Evolutionary conservation across 2,329 filamentous ascomycete species (phyloP).

Genomic region (Ascochyta clinopodiicola): DNA sequence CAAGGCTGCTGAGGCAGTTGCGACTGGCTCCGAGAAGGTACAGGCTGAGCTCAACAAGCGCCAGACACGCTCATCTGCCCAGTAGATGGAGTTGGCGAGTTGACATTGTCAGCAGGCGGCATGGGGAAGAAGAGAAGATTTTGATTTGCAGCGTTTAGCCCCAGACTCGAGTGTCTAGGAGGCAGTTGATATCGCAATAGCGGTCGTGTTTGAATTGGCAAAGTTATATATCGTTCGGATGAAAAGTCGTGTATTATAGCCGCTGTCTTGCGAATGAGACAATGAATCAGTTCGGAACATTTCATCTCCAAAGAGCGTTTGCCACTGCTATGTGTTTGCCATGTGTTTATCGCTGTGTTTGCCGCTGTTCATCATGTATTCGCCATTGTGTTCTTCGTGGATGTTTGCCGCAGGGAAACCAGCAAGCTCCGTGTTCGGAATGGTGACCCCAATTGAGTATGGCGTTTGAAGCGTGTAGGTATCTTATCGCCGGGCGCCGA

Average conservation of each 20-base stretch:
- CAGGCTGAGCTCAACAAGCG: conserved; percentile 73
- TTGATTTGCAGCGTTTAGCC: conserved; percentile 15
- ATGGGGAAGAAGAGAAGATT: background rate
- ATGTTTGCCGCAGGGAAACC: background rate
- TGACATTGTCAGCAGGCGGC: conserved; percentile 3
- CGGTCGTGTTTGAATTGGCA: conserved; percentile 32
- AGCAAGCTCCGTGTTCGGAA: conserved; percentile 1
- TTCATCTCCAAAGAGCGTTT: background rate
- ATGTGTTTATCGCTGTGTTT: no score
- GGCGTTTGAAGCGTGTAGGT: conserved; percentile 14
- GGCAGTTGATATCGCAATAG: conserved; percentile 11
- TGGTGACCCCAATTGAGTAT: conserved; percentile 4
- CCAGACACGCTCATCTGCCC: conserved; percentile 54
- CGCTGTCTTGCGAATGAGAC: conserved; percentile 24
- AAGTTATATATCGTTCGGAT: conserved; percentile 34
- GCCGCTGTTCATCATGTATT: no score
- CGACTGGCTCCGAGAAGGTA: conserved; percentile 72
- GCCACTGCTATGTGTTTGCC: background rate
- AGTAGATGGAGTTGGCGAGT: conserved; percentile 25
- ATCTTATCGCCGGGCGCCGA: background rate
- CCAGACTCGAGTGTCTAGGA: conserved; percentile 24
- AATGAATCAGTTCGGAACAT: conserved; percentile 20
- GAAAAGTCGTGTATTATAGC: conserved; percentile 43
- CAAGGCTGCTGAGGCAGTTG: conserved; percentile 71
- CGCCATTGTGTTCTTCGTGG: background rate